Conservation (phyloP, 2,329 filamentous ascomycete species). For the Ophiostoma montium region DNA sequence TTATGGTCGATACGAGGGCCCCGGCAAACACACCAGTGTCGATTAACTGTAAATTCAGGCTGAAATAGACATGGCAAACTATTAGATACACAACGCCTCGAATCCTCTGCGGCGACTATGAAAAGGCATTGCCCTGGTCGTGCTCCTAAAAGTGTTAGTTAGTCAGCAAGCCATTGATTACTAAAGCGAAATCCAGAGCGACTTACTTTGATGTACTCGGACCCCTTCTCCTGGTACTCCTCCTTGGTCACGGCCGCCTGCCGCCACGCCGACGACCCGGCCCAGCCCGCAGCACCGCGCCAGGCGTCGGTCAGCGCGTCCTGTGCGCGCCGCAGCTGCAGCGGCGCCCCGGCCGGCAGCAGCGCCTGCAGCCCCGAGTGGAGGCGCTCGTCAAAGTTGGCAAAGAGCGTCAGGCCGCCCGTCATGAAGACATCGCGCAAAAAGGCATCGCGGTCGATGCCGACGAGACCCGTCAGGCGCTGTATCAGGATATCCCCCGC, state of each 20-base stretch:
- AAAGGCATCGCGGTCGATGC: constrained; percentile 48
- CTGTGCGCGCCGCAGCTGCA: constrained; percentile 58
- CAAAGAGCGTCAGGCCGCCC: constrained; percentile 80
- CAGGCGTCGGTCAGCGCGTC: constrained; percentile 80
- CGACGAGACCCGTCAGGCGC: constrained; percentile 45
- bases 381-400: constrained; percentile 73
- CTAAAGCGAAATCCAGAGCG: not conserved
- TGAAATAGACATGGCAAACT: too few relatives aligned
- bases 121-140: constrained; percentile 45
- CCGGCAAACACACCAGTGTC: too few relatives aligned
- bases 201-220: constrained; percentile 77
- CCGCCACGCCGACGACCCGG: constrained; percentile 44
- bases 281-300: constrained; percentile 85
- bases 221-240: constrained; percentile 84
- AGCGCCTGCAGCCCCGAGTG: constrained; percentile 57
- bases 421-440: constrained; percentile 84
- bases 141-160: constrained; percentile 38
- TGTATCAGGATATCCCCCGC: constrained; percentile 79
- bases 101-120: not conserved
- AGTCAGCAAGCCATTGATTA: not conserved
- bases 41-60: too few relatives aligned
- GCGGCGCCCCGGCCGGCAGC: constrained; percentile 51
- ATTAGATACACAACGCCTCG: too few relatives aligned
- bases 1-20: too few relatives aligned
- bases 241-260: constrained; percentile 56